Evolutionary conservation across 2,329 filamentous ascomycete genomes (phyloP), one percentile per base, ranked within the genome.

Genomic region (Parafenestella ontariensis): DNA sequence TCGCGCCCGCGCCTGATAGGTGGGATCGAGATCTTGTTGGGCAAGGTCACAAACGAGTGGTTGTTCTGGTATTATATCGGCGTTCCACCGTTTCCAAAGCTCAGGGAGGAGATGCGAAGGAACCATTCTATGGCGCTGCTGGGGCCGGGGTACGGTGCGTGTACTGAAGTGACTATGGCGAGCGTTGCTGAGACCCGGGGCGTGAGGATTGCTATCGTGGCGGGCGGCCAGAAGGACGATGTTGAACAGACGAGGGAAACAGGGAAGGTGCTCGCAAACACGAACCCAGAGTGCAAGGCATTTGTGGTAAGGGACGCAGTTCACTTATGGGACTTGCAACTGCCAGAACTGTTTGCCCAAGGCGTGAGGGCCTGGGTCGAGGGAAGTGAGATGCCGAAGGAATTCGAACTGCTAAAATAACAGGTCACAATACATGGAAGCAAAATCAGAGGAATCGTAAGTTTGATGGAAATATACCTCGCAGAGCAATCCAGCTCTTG

Each of bases 261-360:
- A 29, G 49, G 26, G 18, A 41, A 48, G 41, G 49, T 39, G 23
- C 43, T 56, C 24, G 24, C 24, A 37, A 26, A 44, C 37, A 18
- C 33, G 23, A 46, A 49, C 9, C 24, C 24, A 31, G 48, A 31
- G 17, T 47, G 37, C 6, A 44, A 36, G 20, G 54, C 54, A 18
- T 31, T 51, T 15, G 57, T 60, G 34, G 33, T 60, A n/a, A 47
- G 44, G 36, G 44, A 57, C 5, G 57, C 54, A 23, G 26, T 47
- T 13, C 57, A 60, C 40, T 8, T 10, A 9, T 60, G 57, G 57
- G 54, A 58, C 29, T 23, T 54, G 37, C 57, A 60, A 37, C 23
- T 54, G 17, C 57, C 57, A 28, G 54, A 60, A 23, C 31, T 60
- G 29, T 60, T 60, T 29, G 57, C 57, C 20, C 43, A 49, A 31